Base-by-base conservation (phyloP, 2,329 filamentous ascomycete genomes). In the Nothophaeocryptopus gaeumannii region DNA sequence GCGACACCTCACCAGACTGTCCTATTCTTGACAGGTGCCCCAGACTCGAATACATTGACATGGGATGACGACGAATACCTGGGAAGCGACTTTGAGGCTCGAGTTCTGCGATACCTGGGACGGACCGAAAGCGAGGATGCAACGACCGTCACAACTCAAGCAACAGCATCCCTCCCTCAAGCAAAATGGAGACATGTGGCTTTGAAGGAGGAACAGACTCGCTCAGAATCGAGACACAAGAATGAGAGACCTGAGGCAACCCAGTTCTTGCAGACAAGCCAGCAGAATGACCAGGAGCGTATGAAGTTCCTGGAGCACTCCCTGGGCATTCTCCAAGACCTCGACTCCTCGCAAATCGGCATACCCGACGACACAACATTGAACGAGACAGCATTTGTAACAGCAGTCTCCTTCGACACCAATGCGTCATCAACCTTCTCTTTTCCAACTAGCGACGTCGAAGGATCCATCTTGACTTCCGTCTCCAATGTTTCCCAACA, bases 231-330 rank as follows among this genome's bases (percentile, higher is more conserved):
- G 33, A 14, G 3, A 45, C 30, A 47, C 49, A 44, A 32, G 20
- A 30, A 8, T 26, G 20, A 26, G 20, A 26, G 20, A 26, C 15
- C 45, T 8, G 39, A 53, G 50, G 40, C 33, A 26, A 64, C 45
- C 49, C 66, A 47, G 48, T 59, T 67, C 40, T 61, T 68, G 10
- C 63, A 64, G n/a, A 48, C 26, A 46, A 10, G 26, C 33, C 14
- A 39, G 31, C 12, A 14, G 43, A 35, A 15, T 36, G 35, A 48
- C 11, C 36, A 53, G 11, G 67, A 70, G 40, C 72, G 73, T 8
- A 66, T 80, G 3, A 78, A 84, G 49, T 95, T 93, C 66, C 87
- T 89, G 60, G 81, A 93, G 56, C 82, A 92, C 61, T 93, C 89
- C 0, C 78, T 95, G 41, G 80, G 83, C 2, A 72, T 85, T 11